A percentile compares a stretch with the other conserved stretches of the same genome.
These are phyloP conservation scores for Pythium graminicola DNA, from an alignment of 352 stramenopile genomes.

Conservation along the genomic window DNA sequence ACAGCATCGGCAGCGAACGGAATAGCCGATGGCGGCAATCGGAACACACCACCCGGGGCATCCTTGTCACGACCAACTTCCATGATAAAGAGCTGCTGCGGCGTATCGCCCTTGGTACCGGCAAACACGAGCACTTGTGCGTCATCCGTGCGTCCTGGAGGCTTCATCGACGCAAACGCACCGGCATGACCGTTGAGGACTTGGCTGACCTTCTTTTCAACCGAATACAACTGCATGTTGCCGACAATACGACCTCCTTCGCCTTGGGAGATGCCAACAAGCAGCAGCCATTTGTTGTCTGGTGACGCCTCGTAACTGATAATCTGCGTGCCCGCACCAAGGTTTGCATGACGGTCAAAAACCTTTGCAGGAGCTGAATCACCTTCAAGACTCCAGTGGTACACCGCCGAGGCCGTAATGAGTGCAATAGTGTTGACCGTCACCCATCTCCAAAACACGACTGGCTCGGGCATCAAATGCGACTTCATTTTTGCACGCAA, in stretches of 20 bases:
- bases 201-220: conserved; percentile 99
- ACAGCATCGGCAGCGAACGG: conserved; percentile 94
- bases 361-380: conserved; percentile 92
- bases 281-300: conserved; percentile 98
- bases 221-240: conserved; percentile 98
- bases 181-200: conserved; percentile 96
- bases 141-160: conserved; percentile 89
- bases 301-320: conserved; percentile 99
- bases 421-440: conserved; percentile 95
- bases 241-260: conserved; percentile 91
- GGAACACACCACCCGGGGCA: conserved; percentile 92
- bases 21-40: conserved; percentile 90
- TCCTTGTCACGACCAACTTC: conserved; percentile 97
- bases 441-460: conserved; percentile 99
- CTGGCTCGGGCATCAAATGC: conserved; percentile 87
- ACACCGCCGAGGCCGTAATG: conserved; percentile 95
- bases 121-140: conserved; percentile 86
- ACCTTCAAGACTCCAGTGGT: conserved; percentile 97
- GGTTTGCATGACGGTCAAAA: conserved; percentile 95
- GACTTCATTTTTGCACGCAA: conserved; percentile 98
- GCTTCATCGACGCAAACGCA: conserved; percentile 95
- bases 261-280: conserved; percentile 96
- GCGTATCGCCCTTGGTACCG: conserved; percentile 72
- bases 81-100: conserved; percentile 95
- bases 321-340: conserved; percentile 95